Conservation (phyloP, 2,329 filamentous ascomycete genomes). For the Pezicula neosporulosa region DNA sequence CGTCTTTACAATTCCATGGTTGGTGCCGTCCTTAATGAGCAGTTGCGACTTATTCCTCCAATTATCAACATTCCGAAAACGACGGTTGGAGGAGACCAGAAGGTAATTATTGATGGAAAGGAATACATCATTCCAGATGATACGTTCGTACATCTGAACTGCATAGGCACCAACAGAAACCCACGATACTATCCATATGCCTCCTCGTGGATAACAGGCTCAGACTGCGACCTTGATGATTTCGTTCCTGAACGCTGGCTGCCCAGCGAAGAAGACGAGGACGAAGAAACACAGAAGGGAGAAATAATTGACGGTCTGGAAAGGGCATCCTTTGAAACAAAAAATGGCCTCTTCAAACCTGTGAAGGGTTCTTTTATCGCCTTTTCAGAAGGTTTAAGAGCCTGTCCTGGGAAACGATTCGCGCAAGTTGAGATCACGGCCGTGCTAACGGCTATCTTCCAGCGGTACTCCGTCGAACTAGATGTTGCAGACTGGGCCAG, state of each 20-base stretch:
- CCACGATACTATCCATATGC: conserved; percentile 49
- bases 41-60: conserved; percentile 50
- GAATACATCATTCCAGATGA: conserved; percentile 16
- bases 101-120: conserved; percentile 12
- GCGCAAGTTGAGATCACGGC: conserved; percentile 32
- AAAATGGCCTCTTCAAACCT: conserved; percentile 18
- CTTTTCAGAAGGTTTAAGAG: conserved; percentile 34
- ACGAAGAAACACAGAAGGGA: conserved; percentile 1
- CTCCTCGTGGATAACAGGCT: conserved; percentile 7
- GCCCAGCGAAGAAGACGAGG: not conserved
- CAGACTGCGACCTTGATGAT: conserved; percentile 36
- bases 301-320: conserved; percentile 2
- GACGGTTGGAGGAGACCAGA: conserved; percentile 12
- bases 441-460: conserved; percentile 23
- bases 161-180: conserved; percentile 45
- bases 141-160: conserved; percentile 41
- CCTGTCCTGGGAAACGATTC: conserved; percentile 31
- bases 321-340: conserved; percentile 6
- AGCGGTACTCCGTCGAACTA: conserved; percentile 23
- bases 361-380: conserved; percentile 27
- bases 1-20: conserved; percentile 23
- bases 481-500: conserved; percentile 24
- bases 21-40: conserved; percentile 40
- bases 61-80: conserved; percentile 53
- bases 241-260: conserved; percentile 46